Evolutionary conservation across 1,139 yeast species (phyloP), one percentile per base, ranked within the genome.

Genomic region (Pneumocystis sp.): DNA sequence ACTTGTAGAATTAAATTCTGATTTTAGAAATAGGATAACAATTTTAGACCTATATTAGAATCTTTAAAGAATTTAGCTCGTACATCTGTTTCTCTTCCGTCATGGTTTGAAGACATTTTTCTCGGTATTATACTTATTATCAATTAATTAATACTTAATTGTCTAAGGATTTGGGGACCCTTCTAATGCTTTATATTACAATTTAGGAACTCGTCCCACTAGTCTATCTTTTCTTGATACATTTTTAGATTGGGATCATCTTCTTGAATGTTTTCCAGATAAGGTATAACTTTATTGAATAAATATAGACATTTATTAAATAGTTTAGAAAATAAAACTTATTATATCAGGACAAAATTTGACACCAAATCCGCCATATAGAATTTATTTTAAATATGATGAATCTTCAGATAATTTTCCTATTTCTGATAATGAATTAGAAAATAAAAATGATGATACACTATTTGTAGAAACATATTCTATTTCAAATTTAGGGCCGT

Each of bases 41-140:
- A 69, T 62, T 72, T 73, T 67, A 66, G 69, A 56, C 61, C 71
- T 5, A 66, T 74, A 15, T 66, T 74, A 10, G 67, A 68, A 21
- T 71, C 69, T 29, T 62, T 73, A 29, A 68, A 69, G 60, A 61
- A 60, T n/a, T 61, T 66, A 15, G 60, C 63, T 10, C 63, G 19
- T 25, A 39, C 66, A 8, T 66, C 67, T 8, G 45, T 66, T 34
- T 56, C 61, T 3, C 62, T 77, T 2, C 81, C 81, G 0, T 71
- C 71, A 0, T 79, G 80, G 80, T 65, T 79, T 0, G 64, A 70
- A 34, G 79, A 77, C 57, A 68, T 71, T 15, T 71, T 78, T 42
- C 63, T 79, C 62, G 61, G 61, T 59, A 59, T 59, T 17, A 25
- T 8, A 10, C 4, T 42, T 59, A 21, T 40, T 40, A 59, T 39